Base-by-base conservation (phyloP, 345 rosid species). In the Dimocarpus longan region DNA sequence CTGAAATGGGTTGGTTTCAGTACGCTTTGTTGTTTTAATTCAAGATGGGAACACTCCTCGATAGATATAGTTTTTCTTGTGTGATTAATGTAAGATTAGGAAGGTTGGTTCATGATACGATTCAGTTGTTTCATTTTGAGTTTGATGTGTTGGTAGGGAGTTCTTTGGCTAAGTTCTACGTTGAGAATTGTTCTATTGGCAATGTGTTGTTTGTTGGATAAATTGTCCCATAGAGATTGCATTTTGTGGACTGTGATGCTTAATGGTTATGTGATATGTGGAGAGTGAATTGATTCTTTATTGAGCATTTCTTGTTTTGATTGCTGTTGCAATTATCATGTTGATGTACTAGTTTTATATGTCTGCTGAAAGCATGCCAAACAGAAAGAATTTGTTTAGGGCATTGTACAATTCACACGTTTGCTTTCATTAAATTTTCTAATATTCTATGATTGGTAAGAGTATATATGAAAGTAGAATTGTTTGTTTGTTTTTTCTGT, bases 31-130 rank as follows among this genome's bases (percentile, higher is more conserved):
- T 82, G 66, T 87, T 95, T 87, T 95, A 89, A 82, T 89, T 89
- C 80, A 93, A 93, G 90, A 93, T 93, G 98, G 91, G 90, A 21
- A 87, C 89, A 80, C 70, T n/a, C 72, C 95, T 97, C 73, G 97
- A 91, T 82, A 92, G 87, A 80, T 93, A 89, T 76, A 95, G 95
- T 68, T 93, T 89, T 67, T 97, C 97, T 37, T 78, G 87, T 54
- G 90, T 95, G 9, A 79, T 93, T 46, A 91, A 79, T 83, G 80
- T 80, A 44, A 79, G 74, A 80, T 83, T 87, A 63, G 89, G 86
- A n/a, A n/a, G n/a, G 74, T 73, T 90, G 80, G 80, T 92, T 74
- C 80, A 80, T 8, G 84, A 83, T 66, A 72, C 71, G 50, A 3
- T 46, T 46, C 9, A 46, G 50, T 46, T 10, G 9, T 46, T 46